Evolutionary conservation across 1,139 yeast species (phyloP).

Genomic region (Diutina pseudorugosa): DNA sequence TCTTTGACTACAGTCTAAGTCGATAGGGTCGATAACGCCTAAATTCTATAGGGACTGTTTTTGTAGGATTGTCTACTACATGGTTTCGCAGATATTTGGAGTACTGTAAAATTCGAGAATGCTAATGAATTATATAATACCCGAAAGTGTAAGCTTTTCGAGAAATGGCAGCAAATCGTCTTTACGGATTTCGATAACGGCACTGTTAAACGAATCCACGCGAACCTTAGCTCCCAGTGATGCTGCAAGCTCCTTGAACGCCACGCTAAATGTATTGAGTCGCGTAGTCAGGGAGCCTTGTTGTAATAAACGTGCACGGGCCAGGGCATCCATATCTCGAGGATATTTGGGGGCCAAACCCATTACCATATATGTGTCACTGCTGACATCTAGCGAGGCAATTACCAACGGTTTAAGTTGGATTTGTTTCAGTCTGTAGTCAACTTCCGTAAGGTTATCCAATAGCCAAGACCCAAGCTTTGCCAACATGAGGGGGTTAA

Average conservation of each 20-base stretch:
- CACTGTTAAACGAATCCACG: conserved; percentile 88
- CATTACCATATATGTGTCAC: conserved; percentile 77
- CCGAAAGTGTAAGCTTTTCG: conserved; percentile 52
- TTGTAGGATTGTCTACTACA: too few species aligned
- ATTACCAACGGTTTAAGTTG: conserved; percentile 72
- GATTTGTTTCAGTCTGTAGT: conserved; percentile 22
- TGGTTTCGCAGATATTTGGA: too few species aligned
- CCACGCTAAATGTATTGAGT: conserved; percentile 75
- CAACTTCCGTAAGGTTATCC: conserved; percentile 80
- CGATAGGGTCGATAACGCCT: not conserved
- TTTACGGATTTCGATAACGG: conserved; percentile 79
- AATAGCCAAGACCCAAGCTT: conserved; percentile 85
- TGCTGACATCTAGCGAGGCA: conserved; percentile 65
- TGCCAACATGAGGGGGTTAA: conserved; percentile 75
- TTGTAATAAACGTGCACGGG: conserved; percentile 28
- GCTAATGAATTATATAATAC: conserved; percentile 16
- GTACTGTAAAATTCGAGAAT: not conserved
- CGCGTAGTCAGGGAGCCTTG: conserved; percentile 23
- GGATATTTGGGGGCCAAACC: conserved; percentile 84
- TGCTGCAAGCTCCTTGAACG: conserved; percentile 77
- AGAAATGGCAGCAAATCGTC: conserved; percentile 83
- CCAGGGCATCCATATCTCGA: conserved; percentile 34
- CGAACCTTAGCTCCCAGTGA: conserved; percentile 80
- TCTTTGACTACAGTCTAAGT: not conserved
- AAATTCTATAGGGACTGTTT: not conserved